Base-by-base conservation (phyloP, 805 yeast genomes). In the Nakazawaea populi region DNA sequence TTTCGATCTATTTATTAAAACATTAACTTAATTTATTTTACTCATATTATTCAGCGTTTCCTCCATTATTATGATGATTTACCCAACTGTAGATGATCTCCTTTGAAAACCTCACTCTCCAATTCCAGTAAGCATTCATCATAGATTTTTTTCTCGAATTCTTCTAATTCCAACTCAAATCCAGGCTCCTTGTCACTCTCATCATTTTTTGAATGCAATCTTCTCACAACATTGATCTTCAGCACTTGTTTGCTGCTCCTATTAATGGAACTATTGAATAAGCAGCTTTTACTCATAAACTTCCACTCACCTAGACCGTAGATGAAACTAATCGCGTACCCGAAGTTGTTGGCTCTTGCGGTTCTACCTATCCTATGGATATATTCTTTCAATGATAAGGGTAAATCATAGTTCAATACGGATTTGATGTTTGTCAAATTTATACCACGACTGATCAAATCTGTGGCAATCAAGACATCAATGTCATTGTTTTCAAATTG, bases 361-460 rank as follows among this genome's bases (percentile, higher is more conserved):
- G 98, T 91, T 72, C 99, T 83, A 40, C 99, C 99, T 39, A 90
- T 89, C 60, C 99, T 79, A 68, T 94, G 99, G 30, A 94, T 89
- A 58, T 94, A 94, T 59, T 94, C 98, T 56, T 95, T 83, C 1
- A 91, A 77, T 1, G 96, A 86, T 29, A 80, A 75, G 27, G 99
- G 99, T 49, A 90, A 66, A 62, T 94, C 98, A 66, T 94, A 94
- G 67, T 94, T 94, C 47, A 94, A 71, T 10, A 94, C 97, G 55
- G 81, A 79, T 42, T 80, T 74, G 46, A 94, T 79, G 4, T 81
- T 74, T 12, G 76, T 68, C 43, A 94, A 76, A 68, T 92, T 96
- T 46, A 94, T 79, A 71, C 99, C 99, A 69, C 99, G 83, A n/a
- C 97, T 87, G 65, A 94, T 86, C 58, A 94, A 74, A 69, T 94